These are phyloP conservation scores for Cytospora piceicola DNA, from an alignment of 2,329 filamentous ascomycete species.

Conservation along the genomic window DNA sequence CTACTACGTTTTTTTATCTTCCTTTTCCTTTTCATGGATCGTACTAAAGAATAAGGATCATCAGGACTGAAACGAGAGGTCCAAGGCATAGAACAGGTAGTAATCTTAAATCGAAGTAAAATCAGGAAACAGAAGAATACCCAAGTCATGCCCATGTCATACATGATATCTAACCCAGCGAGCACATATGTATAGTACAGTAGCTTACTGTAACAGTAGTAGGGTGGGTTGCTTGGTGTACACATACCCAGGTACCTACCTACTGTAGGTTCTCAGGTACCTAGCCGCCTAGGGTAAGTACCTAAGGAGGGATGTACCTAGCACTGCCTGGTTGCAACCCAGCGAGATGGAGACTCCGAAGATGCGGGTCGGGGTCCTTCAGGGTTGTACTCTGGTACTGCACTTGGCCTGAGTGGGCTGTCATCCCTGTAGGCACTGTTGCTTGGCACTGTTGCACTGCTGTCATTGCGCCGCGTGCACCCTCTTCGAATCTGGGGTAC, in stretches of 20 bases:
- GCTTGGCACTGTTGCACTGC: neutral
- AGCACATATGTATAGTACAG: no score
- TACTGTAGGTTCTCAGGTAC: no score
- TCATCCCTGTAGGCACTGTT: neutral
- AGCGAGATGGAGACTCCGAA: conserved; percentile 5
- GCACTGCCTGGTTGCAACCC: neutral
- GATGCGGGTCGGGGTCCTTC: neutral
- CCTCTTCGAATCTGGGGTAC: neutral
- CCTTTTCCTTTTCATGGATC: neutral
- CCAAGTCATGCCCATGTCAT: neutral
- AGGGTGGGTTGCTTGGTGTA: no score
- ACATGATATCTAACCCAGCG: neutral
- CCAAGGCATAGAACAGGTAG: no score
- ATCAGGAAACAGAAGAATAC: neutral
- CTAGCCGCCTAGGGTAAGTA: no score
- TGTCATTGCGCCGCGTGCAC: neutral
- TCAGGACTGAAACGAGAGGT: no score
- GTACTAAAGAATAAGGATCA: neutral
- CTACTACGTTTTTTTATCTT: neutral
- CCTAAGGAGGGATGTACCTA: no score
- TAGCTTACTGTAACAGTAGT: no score
- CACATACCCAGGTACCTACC: no score
- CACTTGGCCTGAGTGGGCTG: neutral
- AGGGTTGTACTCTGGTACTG: no score
- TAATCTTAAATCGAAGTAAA: neutral